Percentiles rank a stretch among this genome's conserved stretches.
Conservation (phyloP, 192 early-diverging fungal species). For the Piromyces finnis region DNA sequence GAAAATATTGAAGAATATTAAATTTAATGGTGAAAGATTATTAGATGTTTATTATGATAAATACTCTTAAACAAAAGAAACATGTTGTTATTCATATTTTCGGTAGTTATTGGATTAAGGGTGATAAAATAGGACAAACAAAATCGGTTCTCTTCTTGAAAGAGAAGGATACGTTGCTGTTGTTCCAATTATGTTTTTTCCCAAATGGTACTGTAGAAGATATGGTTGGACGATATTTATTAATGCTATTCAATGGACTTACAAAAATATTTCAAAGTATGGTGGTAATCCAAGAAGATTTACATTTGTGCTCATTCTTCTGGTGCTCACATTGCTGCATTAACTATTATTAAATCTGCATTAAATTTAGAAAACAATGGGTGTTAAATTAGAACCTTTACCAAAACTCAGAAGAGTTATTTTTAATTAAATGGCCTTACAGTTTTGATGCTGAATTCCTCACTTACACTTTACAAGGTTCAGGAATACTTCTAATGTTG, state of each 20-base stretch:
- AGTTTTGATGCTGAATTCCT: not conserved
- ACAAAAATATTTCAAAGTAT: not conserved
- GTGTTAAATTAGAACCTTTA: not conserved
- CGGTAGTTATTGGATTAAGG: not conserved
- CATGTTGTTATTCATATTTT: not conserved
- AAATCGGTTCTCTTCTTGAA: not conserved
- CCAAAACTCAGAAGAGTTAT: not conserved
- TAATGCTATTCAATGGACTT: not conserved
- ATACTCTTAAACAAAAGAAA: not conserved
- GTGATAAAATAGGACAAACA: not conserved
- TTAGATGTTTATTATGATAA: not conserved
- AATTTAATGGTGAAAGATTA: not conserved
- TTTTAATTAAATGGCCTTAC: not conserved
- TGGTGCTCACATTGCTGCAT: not conserved
- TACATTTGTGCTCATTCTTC: not conserved
- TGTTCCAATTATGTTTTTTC: not conserved
- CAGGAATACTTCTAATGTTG: not conserved
- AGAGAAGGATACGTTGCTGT: not conserved
- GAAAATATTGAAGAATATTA: not conserved
- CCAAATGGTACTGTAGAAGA: not conserved
- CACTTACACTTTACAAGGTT: not conserved
- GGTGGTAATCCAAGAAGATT: not conserved
- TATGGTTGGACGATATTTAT: not conserved
- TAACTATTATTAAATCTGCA: not conserved
- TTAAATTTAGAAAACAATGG: not conserved